These are phyloP conservation scores for Monilinia fructigena DNA, from an alignment of 2,329 filamentous ascomycete genomes.

Conservation along the genomic window DNA sequence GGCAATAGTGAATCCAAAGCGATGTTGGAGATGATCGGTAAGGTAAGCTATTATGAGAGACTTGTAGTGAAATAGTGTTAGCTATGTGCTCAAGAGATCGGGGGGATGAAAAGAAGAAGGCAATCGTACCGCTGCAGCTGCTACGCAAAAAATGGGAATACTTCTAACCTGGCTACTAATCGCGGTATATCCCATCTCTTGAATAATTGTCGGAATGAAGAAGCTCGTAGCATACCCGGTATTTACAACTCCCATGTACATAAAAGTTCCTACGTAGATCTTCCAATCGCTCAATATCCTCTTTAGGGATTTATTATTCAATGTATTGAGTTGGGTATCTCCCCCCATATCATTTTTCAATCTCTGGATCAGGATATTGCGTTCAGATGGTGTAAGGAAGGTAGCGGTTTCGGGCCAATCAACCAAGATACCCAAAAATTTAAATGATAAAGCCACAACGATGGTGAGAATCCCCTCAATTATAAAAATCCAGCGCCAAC, in stretches of 20 bases:
- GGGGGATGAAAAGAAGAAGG: neutral
- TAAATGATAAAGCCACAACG: constrained; percentile 40
- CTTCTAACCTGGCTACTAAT: constrained; percentile 28
- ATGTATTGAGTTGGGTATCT: constrained; percentile 34
- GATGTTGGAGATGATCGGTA: constrained; percentile 27
- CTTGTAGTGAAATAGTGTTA: neutral
- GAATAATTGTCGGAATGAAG: constrained; percentile 33
- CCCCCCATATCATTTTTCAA: constrained; percentile 30
- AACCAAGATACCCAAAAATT: constrained; percentile 46
- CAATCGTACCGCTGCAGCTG: constrained; percentile 19
- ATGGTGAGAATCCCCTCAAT: constrained; percentile 46
- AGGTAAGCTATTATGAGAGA: constrained; percentile 22
- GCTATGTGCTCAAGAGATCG: neutral
- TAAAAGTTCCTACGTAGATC: constrained; percentile 42
- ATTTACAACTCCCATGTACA: constrained; percentile 61
- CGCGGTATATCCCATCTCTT: constrained; percentile 31
- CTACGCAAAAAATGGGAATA: constrained; percentile 31
- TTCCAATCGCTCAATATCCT: constrained; percentile 49
- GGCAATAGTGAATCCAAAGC: constrained; percentile 30
- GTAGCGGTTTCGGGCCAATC: constrained; percentile 46
- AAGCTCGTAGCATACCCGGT: constrained; percentile 43
- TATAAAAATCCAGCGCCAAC: constrained; percentile 46
- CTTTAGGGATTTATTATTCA: constrained; percentile 42
- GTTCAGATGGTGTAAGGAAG: constrained; percentile 46
- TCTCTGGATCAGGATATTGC: constrained; percentile 31